phyloP scores from a whole-genome alignment of 2,329 filamentous ascomycete species.

The Intubia oerlemansii region DNA sequence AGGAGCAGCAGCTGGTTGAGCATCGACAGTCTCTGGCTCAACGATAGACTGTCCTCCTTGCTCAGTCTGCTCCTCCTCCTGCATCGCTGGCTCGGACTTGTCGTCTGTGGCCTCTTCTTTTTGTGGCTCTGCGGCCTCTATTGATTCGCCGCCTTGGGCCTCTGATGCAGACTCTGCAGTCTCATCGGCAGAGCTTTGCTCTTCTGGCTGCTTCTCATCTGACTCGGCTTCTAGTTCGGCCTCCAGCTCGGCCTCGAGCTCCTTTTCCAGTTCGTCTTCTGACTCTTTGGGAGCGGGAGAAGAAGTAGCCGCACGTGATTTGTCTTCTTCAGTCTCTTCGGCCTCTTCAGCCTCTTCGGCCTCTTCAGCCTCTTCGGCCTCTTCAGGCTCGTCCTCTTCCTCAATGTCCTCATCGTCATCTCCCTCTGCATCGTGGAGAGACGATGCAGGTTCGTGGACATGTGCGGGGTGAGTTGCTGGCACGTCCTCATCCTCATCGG shows the following conservation, averaged over 20 bases:
- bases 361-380: constrained; percentile 1
- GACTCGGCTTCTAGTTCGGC: background rate
- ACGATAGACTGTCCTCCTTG: no score
- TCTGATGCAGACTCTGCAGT: background rate
- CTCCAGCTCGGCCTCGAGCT: background rate
- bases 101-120: background rate
- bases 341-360: background rate
- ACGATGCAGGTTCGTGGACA: no score
- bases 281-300: no score
- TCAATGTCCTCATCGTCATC: background rate
- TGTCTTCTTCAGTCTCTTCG: background rate
- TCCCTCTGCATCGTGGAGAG: background rate
- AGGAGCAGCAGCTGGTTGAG: no score
- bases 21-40: background rate
- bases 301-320: no score
- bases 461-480: no score
- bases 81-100: no score
- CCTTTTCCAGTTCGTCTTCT: background rate
- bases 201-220: background rate
- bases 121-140: background rate
- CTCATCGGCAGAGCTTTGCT: no score
- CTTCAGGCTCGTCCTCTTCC: background rate
- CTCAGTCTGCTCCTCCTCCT: background rate
- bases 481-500: no score
- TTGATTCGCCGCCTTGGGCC: background rate